phyloP scores from a whole-genome alignment of 2,329 filamentous ascomycete genomes.

The Phialocephala subalpina region DNA sequence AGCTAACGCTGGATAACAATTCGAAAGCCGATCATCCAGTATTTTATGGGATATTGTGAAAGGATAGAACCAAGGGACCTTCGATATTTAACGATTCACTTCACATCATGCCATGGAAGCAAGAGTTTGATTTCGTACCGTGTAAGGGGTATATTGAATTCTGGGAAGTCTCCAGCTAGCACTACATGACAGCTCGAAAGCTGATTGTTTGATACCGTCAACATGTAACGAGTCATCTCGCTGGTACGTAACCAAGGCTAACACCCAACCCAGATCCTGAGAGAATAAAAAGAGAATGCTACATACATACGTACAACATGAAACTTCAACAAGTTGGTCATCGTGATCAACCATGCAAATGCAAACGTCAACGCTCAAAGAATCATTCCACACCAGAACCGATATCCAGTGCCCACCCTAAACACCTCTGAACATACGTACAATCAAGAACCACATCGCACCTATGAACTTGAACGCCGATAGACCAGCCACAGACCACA shows the following conservation, averaged over 20 bases:
- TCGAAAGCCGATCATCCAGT: too few species aligned
- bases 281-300: not conserved
- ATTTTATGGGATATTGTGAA: too few species aligned
- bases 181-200: not conserved
- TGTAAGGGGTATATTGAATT: slow-evolving; percentile 1
- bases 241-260: not conserved
- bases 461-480: slow-evolving; percentile 45
- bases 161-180: not conserved
- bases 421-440: slow-evolving; percentile 82
- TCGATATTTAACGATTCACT: too few species aligned
- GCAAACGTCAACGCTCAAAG: slow-evolving; percentile 4
- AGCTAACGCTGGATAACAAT: too few species aligned
- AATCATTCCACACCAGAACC: not conserved
- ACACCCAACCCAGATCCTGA: not conserved
- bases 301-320: slow-evolving; percentile 8
- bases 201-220: not conserved
- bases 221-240: not conserved
- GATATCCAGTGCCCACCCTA: slow-evolving; percentile 40
- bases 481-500: slow-evolving; percentile 47
- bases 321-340: not conserved
- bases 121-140: not conserved
- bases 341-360: not conserved
- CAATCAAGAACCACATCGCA: slow-evolving; percentile 71
- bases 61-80: too few species aligned
- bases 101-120: not conserved